Percentiles rank a stretch among this genome's conserved stretches.
These are phyloP conservation scores for Pachysolen tannophilus DNA, from an alignment of 805 yeast genomes.

Conservation along the genomic window DNA sequence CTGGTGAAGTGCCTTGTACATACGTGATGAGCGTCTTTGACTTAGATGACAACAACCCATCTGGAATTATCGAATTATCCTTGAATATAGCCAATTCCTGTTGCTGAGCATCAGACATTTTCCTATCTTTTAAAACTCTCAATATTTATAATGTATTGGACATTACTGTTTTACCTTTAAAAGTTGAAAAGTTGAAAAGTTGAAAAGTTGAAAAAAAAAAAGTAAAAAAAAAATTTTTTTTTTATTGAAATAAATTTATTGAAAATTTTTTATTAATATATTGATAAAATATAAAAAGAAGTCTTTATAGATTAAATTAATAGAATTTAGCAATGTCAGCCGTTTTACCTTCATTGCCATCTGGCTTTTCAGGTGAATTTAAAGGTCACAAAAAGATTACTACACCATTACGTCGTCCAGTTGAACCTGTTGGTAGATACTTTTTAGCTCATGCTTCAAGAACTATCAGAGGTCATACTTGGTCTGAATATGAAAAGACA, in stretches of 20 bases:
- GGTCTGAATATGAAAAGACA: slow-evolving; percentile 94
- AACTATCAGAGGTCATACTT: slow-evolving; percentile 92
- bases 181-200: background rate
- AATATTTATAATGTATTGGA: background rate
- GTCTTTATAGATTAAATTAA: slow-evolving; percentile 1
- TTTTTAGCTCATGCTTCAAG: slow-evolving; percentile 96
- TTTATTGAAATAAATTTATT: too few species aligned
- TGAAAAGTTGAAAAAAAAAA: background rate
- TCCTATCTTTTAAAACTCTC: slow-evolving; percentile 2
- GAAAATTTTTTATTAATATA: slow-evolving; percentile 1
- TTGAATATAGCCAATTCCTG: slow-evolving; percentile 51
- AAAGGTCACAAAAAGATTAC: slow-evolving; percentile 43
- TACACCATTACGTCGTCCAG: slow-evolving; percentile 64
- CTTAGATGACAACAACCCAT: slow-evolving; percentile 17
- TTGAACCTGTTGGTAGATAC: slow-evolving; percentile 95
- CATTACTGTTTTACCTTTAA: background rate
- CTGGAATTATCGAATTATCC: slow-evolving; percentile 39
- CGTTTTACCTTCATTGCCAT: slow-evolving; percentile 43
- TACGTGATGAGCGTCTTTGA: slow-evolving; percentile 29
- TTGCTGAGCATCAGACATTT: slow-evolving; percentile 34
- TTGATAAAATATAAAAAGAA: background rate
- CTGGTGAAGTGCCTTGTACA: slow-evolving; percentile 47
- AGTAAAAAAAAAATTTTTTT: slow-evolving; percentile 2
- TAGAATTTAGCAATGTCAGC: slow-evolving; percentile 28
- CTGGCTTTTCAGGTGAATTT: slow-evolving; percentile 44